phyloP scores from a whole-genome alignment of 2,329 filamentous ascomycete genomes.

The Elsinoe arachidis region DNA sequence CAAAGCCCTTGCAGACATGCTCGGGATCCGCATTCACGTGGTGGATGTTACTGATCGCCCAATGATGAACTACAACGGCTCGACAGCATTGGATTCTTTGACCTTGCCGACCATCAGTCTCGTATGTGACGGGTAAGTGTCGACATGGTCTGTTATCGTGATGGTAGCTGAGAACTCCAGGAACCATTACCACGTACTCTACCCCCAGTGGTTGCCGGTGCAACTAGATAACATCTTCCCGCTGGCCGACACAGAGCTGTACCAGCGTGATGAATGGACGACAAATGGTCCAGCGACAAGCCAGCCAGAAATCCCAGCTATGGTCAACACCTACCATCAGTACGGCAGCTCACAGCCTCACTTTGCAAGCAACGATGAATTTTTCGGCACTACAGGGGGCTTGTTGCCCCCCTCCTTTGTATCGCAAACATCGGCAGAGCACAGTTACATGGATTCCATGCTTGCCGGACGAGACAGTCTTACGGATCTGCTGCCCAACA shows the following conservation, averaged over 20 bases:
- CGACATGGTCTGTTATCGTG: not conserved
- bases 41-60: not conserved
- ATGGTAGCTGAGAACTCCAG: not conserved
- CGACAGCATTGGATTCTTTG: not conserved
- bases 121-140: not conserved
- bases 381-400: too few species aligned
- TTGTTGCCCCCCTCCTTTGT: too few species aligned
- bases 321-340: too few species aligned
- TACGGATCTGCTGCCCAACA: too few species aligned
- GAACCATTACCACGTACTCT: not conserved
- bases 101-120: too few species aligned
- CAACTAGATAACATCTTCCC: too few species aligned
- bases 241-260: not conserved
- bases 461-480: too few species aligned
- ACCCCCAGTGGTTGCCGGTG: not conserved
- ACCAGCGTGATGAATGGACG: not conserved
- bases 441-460: too few species aligned
- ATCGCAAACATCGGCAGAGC: too few species aligned
- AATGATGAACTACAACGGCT: not conserved
- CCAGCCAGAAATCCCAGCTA: not conserved
- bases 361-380: not conserved
- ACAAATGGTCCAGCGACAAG: not conserved
- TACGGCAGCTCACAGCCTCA: not conserved
- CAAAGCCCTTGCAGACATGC: not conserved
- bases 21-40: not conserved